Base-by-base conservation (phyloP, 2,329 filamentous ascomycete species). In the Pseudocercospora ulei region DNA sequence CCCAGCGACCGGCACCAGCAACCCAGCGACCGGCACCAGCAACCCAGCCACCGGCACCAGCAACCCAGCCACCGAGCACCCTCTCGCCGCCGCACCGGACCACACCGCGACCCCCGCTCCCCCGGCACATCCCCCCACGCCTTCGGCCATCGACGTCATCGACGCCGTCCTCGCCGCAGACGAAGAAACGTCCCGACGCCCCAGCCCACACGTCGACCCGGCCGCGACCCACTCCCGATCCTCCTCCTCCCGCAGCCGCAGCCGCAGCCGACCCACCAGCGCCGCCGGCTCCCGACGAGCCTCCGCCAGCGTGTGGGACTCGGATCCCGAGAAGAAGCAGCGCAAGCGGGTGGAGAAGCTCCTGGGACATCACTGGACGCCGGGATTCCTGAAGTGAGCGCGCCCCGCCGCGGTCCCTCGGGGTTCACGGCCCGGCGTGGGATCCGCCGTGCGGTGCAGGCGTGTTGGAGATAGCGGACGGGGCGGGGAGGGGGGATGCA, bases 281-380 rank as follows among this genome's bases (percentile, higher is more conserved):
- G 16, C 27, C 9, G 28, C 35, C 1, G 35, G 35, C 7, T 27
- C 14, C 3, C 16, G 35, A 18, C 27, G 31, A 19, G 17, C 38
- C 18, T 38, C 39, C 4, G 35, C 24, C 14, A 42, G 31, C 12
- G 39, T 48, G 6, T 43, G 39, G 45, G 43, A 41, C 22, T 24
- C 34, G 7, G 45, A 48, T 33, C 33, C 37, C 13, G 45, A 48
- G 45, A 48, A 43, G 39, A 41, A 45, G 39, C 39, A 48, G 27
- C 35, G 45, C 13, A 39, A 37, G 12, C 20, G 18, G 24, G 34
- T 48, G 23, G 18, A 39, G 34, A 44, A 30, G 42, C 30, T 48
- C 5, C 37, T 45, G 27, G 45, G 41, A 14, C 45, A 48, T 43
- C 41, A 35, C 25, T 41, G 39, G 41, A 43, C 39, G 38, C 45